These are phyloP conservation scores for Terfezia boudieri DNA, from an alignment of 495 filamentous ascomycete species.

Conservation along the genomic window DNA sequence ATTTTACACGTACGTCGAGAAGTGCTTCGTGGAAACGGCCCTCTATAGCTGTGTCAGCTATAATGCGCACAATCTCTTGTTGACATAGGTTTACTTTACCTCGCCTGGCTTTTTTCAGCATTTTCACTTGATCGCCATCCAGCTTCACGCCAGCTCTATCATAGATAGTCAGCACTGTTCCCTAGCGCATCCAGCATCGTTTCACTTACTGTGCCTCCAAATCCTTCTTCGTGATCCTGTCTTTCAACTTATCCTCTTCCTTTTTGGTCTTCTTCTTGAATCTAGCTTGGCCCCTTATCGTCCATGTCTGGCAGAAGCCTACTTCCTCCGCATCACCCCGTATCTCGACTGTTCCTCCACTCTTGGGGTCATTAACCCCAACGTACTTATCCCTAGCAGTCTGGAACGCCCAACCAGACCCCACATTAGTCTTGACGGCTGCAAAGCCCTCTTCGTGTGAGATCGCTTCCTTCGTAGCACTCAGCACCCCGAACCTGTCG, in stretches of 20 bases:
- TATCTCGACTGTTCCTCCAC: constrained; percentile 28
- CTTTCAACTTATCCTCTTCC: constrained; percentile 46
- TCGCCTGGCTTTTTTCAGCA: constrained; percentile 55
- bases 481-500: constrained; percentile 60
- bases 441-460: constrained; percentile 57
- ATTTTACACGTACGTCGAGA: constrained; percentile 70
- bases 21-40: constrained; percentile 79
- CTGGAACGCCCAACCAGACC: constrained; percentile 16
- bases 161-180: too few relatives aligned
- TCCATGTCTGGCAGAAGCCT: constrained; percentile 51
- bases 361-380: constrained; percentile 15
- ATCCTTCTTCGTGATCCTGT: constrained; percentile 72
- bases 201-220: constrained; percentile 36
- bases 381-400: constrained; percentile 21
- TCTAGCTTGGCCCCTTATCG: constrained; percentile 80
- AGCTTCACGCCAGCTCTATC: constrained; percentile 42
- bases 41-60: constrained; percentile 25
- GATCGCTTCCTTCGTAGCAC: constrained; percentile 57
- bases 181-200: too few relatives aligned
- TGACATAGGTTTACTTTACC: not conserved
- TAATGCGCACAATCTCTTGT: not conserved
- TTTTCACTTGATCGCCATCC: constrained; percentile 66
- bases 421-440: constrained; percentile 4
- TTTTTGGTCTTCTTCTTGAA: constrained; percentile 70
- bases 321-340: constrained; percentile 55